phyloP scores from a whole-genome alignment of 495 filamentous ascomycete genomes.

The Penicillium bialowiezense region DNA sequence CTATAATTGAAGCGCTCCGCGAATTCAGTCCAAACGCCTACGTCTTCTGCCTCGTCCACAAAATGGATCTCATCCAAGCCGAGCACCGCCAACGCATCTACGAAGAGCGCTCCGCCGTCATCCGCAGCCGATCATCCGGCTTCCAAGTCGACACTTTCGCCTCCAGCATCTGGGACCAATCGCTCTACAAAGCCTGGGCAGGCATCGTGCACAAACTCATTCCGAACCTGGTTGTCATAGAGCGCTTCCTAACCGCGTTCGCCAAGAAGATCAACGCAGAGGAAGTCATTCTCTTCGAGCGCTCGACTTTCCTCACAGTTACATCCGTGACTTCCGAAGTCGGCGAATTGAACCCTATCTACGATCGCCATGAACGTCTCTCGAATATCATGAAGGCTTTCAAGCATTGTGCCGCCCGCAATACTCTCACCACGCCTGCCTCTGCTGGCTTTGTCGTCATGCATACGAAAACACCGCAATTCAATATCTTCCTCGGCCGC shows the following conservation, averaged over 20 bases:
- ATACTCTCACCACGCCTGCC: slow-evolving; percentile 50
- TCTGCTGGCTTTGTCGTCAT: slow-evolving; percentile 62
- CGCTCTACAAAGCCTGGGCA: slow-evolving; percentile 97
- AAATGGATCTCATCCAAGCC: slow-evolving; percentile 94
- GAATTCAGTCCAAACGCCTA: slow-evolving; percentile 82
- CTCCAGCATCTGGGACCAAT: slow-evolving; percentile 98
- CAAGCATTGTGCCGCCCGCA: slow-evolving; percentile 73
- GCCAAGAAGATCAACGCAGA: slow-evolving; percentile 83
- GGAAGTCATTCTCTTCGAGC: slow-evolving; percentile 93
- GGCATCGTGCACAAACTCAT: slow-evolving; percentile 94
- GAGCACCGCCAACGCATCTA: slow-evolving; percentile 75
- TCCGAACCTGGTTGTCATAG: slow-evolving; percentile 87
- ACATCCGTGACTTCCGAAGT: slow-evolving; percentile 72
- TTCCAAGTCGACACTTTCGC: slow-evolving; percentile 75
- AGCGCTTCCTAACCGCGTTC: slow-evolving; percentile 73
- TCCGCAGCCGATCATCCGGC: slow-evolving; percentile 70
- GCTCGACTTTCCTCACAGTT: slow-evolving; percentile 92
- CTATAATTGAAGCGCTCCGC: slow-evolving; percentile 77
- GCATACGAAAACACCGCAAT: slow-evolving; percentile 66
- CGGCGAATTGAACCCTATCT: slow-evolving; percentile 77
- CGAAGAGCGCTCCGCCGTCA: slow-evolving; percentile 68
- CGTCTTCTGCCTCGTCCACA: slow-evolving; percentile 93
- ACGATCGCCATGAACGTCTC: slow-evolving; percentile 90
- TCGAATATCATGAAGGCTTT: slow-evolving; percentile 97
- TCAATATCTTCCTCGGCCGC: slow-evolving; percentile 88